Evolutionary conservation across 495 filamentous ascomycete genomes (phyloP), one percentile per base, ranked within the genome.

Genomic region (Penicillium dipodomyicola): DNA sequence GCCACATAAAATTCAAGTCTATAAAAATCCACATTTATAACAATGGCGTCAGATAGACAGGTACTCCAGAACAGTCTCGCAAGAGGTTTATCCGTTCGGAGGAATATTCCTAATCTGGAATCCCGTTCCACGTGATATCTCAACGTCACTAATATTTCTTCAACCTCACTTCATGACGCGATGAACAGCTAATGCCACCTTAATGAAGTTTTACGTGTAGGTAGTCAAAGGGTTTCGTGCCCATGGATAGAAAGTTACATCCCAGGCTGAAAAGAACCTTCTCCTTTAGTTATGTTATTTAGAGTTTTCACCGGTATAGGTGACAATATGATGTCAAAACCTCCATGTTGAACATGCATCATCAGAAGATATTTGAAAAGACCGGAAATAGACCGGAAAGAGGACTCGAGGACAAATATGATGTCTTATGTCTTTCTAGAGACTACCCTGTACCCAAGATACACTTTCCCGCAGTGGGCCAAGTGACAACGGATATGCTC

Each of bases 161-260:
- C 27, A 48, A 48, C 45, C n/a, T 48, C n/a, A 48, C 29, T 48
- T 48, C 45, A 48, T 48, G 45, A 32, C 45, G 45, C n/a, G 20
- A 48, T 48, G 27, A 11, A 48, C n/a, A 22, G 23, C 5, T 8
- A 7, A 27, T 27, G 7, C 43, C 7, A 12, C 20, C 20, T 29
- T 14, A 15, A 17, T n/a, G 14, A 46, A 3, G 2, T 9, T 9
- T 25, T n/a, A 17, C 14, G 10, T 15, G 3, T 25, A 11, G 1
- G 3, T 25, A 11, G 1, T 27, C 5, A 27, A 46, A n/a, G 22
- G 1, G 5, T 15, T 45, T 1, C n/a, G 14, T 29, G 7, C 2
- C 15, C 22, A 4, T 17, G 23, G 23, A 15, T 45, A 9, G 14
- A 25, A 46, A 46, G 3, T 9, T 46, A 14, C 43, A 29, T 8